Conservation (phyloP, 73 alveolate species). For the Tetrahymena malaccensis region DNA sequence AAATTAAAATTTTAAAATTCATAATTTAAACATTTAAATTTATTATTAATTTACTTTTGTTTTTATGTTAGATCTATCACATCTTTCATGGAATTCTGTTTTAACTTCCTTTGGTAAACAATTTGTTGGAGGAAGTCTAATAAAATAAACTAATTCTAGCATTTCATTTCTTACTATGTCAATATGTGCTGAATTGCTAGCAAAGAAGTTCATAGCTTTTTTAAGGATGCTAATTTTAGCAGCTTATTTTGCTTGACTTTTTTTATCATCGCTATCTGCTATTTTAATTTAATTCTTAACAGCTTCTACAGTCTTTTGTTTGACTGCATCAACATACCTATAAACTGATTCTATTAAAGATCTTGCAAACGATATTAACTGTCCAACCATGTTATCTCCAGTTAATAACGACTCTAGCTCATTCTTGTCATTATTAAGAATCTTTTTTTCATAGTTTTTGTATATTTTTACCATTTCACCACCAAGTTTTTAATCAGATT, state of each 20-base stretch:
- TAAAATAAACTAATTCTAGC: constrained; percentile 66
- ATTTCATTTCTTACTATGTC: constrained; percentile 55
- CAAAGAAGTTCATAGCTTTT: constrained; percentile 40
- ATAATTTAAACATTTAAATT: constrained; percentile 22
- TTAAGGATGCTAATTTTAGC: background rate
- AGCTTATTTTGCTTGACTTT: background rate
- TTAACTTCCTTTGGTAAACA: constrained; percentile 56
- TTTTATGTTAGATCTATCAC: constrained; percentile 69
- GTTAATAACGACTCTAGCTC: background rate
- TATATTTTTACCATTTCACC: background rate
- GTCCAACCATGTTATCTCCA: background rate
- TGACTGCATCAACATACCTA: constrained; percentile 1
- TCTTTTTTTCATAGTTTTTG: constrained; percentile 10
- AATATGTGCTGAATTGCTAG: constrained; percentile 49
- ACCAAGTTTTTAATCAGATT: constrained; percentile 31
- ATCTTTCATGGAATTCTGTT: constrained; percentile 60
- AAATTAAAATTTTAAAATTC: background rate
- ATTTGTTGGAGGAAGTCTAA: constrained; percentile 61
- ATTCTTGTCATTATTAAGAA: background rate
- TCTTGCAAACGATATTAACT: background rate
- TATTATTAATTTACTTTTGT: constrained; percentile 43
- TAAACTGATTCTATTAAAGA: background rate
- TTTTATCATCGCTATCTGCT: constrained; percentile 4
- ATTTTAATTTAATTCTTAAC: background rate
- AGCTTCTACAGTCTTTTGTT: constrained; percentile 9